phyloP scores from a whole-genome alignment of 176 grass and related monocot species.

The Aegilops bicornis region DNA sequence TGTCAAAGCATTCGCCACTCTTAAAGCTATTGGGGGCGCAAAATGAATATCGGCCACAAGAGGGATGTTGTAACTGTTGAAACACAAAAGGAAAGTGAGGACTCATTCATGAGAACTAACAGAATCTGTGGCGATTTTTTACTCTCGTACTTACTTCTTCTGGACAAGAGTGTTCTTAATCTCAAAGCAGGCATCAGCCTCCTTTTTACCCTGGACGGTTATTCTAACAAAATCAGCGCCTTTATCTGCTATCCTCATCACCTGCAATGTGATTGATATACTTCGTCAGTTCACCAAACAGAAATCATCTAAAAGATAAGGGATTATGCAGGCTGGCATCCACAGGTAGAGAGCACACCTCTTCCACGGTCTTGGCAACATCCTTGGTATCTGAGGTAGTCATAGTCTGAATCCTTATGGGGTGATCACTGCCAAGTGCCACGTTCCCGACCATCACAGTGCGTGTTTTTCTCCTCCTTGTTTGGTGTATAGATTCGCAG shows the following conservation, averaged over 20 bases:
- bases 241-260: constrained; percentile 98
- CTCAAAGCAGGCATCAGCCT: constrained; percentile 96
- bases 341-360: constrained; percentile 43
- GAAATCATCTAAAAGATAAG: not conserved
- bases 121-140: not conserved
- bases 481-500: constrained; percentile 79
- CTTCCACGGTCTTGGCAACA: constrained; percentile 85
- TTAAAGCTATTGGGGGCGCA: constrained; percentile 83
- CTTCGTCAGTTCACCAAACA: not conserved
- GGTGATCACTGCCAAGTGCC: constrained; percentile 91
- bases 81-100: constrained; percentile 15
- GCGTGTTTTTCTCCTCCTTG: constrained; percentile 85
- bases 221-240: constrained; percentile 97
- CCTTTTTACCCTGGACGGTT: constrained; percentile 96
- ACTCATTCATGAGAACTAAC: not conserved
- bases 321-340: not conserved
- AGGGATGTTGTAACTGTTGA: constrained; percentile 84
- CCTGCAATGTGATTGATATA: constrained; percentile 38
- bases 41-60: constrained; percentile 99
- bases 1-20: constrained; percentile 98
- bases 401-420: constrained; percentile 96
- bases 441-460: constrained; percentile 99
- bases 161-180: constrained; percentile 96
- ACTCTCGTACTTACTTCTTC: constrained; percentile 67
- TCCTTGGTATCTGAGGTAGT: constrained; percentile 97